phyloP scores from a whole-genome alignment of 2,329 filamentous ascomycete species.

The Fusarium pseudograminearum region DNA sequence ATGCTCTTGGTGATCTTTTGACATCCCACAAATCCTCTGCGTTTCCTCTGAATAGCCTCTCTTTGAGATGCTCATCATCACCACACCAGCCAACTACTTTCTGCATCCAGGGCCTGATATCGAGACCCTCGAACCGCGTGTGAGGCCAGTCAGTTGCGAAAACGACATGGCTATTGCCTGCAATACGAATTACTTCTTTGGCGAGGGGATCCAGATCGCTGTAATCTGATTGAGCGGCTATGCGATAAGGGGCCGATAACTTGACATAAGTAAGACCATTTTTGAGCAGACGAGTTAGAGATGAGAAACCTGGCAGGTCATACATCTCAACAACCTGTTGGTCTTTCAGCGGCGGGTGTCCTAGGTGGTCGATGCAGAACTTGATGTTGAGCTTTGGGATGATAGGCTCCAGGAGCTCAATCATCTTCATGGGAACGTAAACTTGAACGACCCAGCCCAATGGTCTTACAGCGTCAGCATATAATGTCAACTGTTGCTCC shows the following conservation, averaged over 20 bases:
- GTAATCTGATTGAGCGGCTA: constrained; percentile 59
- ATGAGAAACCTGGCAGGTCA: constrained; percentile 47
- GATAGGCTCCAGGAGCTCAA: constrained; percentile 62
- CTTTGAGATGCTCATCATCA: constrained; percentile 56
- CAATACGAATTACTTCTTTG: constrained; percentile 60
- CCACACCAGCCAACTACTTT: constrained; percentile 66
- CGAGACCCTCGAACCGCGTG: constrained; percentile 68
- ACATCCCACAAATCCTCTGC: constrained; percentile 62
- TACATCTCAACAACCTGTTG: constrained; percentile 42
- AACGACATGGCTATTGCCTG: constrained; percentile 58
- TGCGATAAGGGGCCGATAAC: constrained; percentile 69
- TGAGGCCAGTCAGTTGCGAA: constrained; percentile 75
- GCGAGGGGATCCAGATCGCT: constrained; percentile 62
- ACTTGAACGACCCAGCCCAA: constrained; percentile 69
- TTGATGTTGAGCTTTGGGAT: constrained; percentile 62
- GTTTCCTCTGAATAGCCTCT: constrained; percentile 67
- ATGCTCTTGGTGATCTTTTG: background rate
- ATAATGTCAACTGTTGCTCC: constrained; percentile 55
- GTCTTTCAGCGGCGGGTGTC: constrained; percentile 57
- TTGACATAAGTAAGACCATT: constrained; percentile 66
- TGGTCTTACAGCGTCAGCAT: constrained; percentile 63
- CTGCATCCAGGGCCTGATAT: constrained; percentile 62
- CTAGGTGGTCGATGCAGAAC: constrained; percentile 71
- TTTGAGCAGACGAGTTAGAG: constrained; percentile 61
- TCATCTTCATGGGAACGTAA: constrained; percentile 65